phyloP scores from a whole-genome alignment of 208 protist genomes.

The Trypanosoma vivax region DNA sequence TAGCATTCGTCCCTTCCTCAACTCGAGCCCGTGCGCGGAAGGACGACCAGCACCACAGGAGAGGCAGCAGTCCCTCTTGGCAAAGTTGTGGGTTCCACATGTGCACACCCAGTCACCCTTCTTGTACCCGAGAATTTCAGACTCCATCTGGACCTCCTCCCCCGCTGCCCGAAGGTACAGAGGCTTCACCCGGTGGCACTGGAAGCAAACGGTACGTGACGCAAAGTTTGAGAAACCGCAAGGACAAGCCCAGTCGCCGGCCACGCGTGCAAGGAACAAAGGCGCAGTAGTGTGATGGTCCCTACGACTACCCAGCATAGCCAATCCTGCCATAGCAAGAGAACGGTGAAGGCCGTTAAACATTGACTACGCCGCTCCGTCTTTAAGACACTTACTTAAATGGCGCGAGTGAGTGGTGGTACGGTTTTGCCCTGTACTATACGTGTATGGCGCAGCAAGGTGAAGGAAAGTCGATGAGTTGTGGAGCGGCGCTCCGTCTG shows the following conservation, averaged over 20 bases:
- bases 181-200: constrained; percentile 33
- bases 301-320: not conserved
- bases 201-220: constrained; percentile 54
- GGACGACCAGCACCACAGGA: constrained; percentile 19
- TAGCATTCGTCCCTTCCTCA: constrained; percentile 1
- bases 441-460: not conserved
- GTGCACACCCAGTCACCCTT: constrained; percentile 64
- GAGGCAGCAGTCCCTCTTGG: constrained; percentile 29
- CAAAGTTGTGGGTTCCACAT: constrained; percentile 73
- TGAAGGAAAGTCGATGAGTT: too few relatives aligned
- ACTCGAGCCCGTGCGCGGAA: not conserved
- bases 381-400: not conserved
- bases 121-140: constrained; percentile 1
- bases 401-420: not conserved
- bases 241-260: constrained; percentile 45
- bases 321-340: not conserved
- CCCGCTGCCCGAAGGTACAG: not conserved
- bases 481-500: too few relatives aligned
- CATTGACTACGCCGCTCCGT: constrained; percentile 2
- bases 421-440: not conserved
- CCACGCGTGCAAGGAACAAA: constrained; percentile 1
- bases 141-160: not conserved
- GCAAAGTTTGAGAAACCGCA: constrained; percentile 72
- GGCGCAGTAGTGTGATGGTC: constrained; percentile 1
- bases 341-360: constrained; percentile 8